Base-by-base conservation (phyloP, 2,329 filamentous ascomycete species). In the Waltergamsia citrina region DNA sequence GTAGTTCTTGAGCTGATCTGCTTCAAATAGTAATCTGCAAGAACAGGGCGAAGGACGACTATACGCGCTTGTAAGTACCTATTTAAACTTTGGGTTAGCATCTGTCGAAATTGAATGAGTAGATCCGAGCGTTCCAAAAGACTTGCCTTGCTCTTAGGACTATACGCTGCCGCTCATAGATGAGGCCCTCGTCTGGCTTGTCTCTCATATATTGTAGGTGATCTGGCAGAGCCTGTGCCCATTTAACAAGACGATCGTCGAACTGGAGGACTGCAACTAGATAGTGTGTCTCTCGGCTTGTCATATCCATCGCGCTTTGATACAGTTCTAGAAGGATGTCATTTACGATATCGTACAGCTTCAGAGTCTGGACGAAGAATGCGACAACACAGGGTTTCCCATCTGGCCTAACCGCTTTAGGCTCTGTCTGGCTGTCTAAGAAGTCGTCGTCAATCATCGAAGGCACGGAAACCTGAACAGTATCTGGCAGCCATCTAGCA, bases 371-470 rank as follows among this genome's bases (percentile, higher is more conserved):
- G 17, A 35, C 21, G 15, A 38, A 38, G 23, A 38, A 36, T 5
- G 28, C 33, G 14, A 33, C 21, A 4, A 32, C 25, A n/a, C 14
- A 24, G 11, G 12, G 9, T n/a, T 20, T 12, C 3, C 37, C 37
- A 30, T 38, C 37, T 11, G 33, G 33, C 12, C 33, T 29, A 24
- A 32, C 21, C 12, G 33, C 20, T 4, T 16, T n/a, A 11, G 33
- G 33, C 24, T 38, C 12, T 10, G 21, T 29, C 15, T 32, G 16
- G 4, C 17, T 9, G 18, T 38, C 33, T 10, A 38, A 11, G 18
- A 36, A 38, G 21, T 41, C 38, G 19, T 41, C 38, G 16, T 41
- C 38, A 20, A 41, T 38, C 38, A 41, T 41, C 17, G 22, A 22
- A 10, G 35, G 35, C 15, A 35, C 11, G 10, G 38, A 33, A 15